Percentiles rank a stretch among this genome's conserved stretches.
Conservation (phyloP, 306 rosid species). For the Ormosia emarginata region DNA sequence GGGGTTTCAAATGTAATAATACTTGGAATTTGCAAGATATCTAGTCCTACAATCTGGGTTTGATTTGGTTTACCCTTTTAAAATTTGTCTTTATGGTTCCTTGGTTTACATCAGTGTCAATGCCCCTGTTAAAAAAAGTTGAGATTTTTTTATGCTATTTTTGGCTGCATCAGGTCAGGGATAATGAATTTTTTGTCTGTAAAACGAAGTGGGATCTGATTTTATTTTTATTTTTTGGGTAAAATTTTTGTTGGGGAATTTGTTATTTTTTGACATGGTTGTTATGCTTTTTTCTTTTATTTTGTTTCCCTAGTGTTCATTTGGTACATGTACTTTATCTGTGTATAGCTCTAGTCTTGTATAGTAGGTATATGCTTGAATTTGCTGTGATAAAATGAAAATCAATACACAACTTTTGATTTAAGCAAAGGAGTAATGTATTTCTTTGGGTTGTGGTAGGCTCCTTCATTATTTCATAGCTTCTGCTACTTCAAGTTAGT, state of each 20-base stretch:
- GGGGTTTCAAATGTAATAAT: not conserved
- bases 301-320: conserved; percentile 10
- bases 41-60: conserved; percentile 30
- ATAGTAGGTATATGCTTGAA: conserved; percentile 4
- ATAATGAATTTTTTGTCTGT: not conserved
- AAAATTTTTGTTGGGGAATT: not conserved
- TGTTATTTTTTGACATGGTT: conserved; percentile 1
- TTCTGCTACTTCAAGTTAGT: conserved; percentile 23
- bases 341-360: not conserved
- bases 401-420: not conserved
- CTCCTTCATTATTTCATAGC: conserved; percentile 5
- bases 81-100: not conserved
- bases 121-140: conserved; percentile 13
- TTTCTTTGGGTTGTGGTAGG: conserved; percentile 38
- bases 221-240: conserved; percentile 7
- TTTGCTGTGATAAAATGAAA: not conserved
- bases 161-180: conserved; percentile 2
- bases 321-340: conserved; percentile 8
- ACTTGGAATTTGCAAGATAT: conserved; percentile 11
- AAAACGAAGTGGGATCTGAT: conserved; percentile 21
- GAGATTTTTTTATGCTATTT: conserved; percentile 22
- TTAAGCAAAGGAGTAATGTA: conserved; percentile 25
- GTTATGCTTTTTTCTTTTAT: conserved; percentile 9
- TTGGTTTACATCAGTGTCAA: not conserved
- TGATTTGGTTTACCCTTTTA: conserved; percentile 26